phyloP scores from a whole-genome alignment of 2,329 filamentous ascomycete species.

The Cladosporium sp. region DNA sequence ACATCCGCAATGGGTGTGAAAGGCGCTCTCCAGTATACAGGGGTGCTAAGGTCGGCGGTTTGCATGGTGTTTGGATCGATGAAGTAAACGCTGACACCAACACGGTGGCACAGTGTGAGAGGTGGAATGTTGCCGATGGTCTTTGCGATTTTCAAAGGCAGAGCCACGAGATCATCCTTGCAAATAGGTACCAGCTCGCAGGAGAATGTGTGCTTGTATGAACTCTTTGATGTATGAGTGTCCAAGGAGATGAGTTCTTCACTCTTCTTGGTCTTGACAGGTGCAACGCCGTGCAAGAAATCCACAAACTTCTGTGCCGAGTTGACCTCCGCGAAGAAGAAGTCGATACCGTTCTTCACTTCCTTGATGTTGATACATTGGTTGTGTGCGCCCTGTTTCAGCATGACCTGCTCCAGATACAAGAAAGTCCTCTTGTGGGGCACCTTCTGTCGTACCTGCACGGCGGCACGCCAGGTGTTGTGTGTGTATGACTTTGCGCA shows the following conservation, averaged over 20 bases:
- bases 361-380: constrained; percentile 99
- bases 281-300: constrained; percentile 77
- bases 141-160: constrained; percentile 86
- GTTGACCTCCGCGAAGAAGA: constrained; percentile 86
- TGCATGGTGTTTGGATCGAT: constrained; percentile 89
- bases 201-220: constrained; percentile 92
- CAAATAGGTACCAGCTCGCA: constrained; percentile 89
- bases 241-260: constrained; percentile 93
- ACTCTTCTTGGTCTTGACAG: constrained; percentile 75
- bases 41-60: constrained; percentile 75
- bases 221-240: constrained; percentile 82
- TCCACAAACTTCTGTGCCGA: constrained; percentile 91
- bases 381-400: constrained; percentile 86
- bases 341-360: constrained; percentile 91
- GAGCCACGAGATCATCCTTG: constrained; percentile 92
- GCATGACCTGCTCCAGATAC: constrained; percentile 86
- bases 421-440: constrained; percentile 86
- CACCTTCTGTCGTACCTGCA: constrained; percentile 96
- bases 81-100: constrained; percentile 86
- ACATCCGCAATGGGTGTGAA: constrained; percentile 82
- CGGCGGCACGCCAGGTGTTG: constrained; percentile 89
- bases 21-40: constrained; percentile 85
- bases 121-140: constrained; percentile 84
- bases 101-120: constrained; percentile 76
- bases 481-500: constrained; percentile 94